Evolutionary conservation across 2,329 filamentous ascomycete genomes (phyloP).

Genomic region (Helotiales sp.): DNA sequence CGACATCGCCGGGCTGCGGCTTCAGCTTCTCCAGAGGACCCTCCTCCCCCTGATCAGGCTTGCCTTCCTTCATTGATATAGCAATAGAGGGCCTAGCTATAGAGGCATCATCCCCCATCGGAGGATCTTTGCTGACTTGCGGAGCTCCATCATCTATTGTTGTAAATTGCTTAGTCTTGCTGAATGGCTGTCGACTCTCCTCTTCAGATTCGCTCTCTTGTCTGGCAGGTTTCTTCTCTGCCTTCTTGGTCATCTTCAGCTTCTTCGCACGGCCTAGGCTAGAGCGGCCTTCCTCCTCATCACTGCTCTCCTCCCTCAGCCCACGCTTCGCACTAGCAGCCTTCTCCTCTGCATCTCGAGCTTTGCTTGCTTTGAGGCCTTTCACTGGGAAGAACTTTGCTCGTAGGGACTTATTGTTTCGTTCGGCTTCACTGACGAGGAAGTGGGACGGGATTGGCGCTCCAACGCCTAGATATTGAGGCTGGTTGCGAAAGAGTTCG

Average conservation of each 20-base stretch:
- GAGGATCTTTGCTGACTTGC: neutral
- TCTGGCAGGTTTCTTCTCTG: neutral
- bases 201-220: neutral
- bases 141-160: neutral
- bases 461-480: slow-evolving; percentile 34
- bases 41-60: neutral
- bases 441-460: slow-evolving; percentile 34
- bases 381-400: slow-evolving; percentile 34
- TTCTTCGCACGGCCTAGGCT: slow-evolving; percentile 37
- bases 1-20: neutral
- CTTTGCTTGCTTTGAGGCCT: slow-evolving; percentile 34
- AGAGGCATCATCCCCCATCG: neutral
- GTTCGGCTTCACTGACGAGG: slow-evolving; percentile 29
- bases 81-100: too few species aligned
- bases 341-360: slow-evolving; percentile 36
- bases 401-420: slow-evolving; percentile 34
- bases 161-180: neutral
- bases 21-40: neutral
- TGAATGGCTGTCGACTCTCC: neutral
- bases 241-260: slow-evolving; percentile 17
- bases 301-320: slow-evolving; percentile 33
- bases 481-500: slow-evolving; percentile 29
- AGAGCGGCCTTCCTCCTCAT: slow-evolving; percentile 38
- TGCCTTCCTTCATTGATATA: neutral
- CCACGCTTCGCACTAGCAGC: slow-evolving; percentile 33